Conservation (phyloP, 2,329 filamentous ascomycete species). For the Periglandula ipomoeae region DNA sequence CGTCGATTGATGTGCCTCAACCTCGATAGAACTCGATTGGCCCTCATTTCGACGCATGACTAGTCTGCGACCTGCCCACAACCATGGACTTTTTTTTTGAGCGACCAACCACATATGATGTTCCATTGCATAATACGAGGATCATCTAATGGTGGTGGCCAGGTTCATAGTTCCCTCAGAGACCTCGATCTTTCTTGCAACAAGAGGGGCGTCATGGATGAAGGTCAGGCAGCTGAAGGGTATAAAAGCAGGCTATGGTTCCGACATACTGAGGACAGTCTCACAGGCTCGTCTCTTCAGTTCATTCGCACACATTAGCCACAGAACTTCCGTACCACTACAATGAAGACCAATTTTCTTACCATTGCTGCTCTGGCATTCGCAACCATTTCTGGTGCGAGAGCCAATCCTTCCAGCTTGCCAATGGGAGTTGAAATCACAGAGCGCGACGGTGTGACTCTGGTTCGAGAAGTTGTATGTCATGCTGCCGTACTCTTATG, state of each 20-base stretch:
- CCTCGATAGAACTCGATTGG: background rate
- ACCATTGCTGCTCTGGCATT: background rate
- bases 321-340: background rate
- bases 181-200: background rate
- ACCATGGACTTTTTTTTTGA: background rate
- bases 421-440: constrained; percentile 10
- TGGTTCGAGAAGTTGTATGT: constrained; percentile 10
- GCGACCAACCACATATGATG: background rate
- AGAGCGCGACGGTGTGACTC: constrained; percentile 8
- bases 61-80: background rate
- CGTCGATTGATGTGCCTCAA: background rate
- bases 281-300: no score
- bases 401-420: constrained; percentile 5
- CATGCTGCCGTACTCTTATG: background rate
- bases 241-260: no score
- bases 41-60: background rate
- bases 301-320: no score
- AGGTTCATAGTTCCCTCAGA: background rate
- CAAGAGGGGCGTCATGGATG: background rate
- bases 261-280: no score
- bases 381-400: constrained; percentile 3
- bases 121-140: background rate
- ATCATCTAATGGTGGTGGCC: background rate
- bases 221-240: background rate
- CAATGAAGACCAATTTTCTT: background rate